Base-by-base conservation (phyloP, 1,284 basidiomycete genomes). In the Fomitopsis schrenkii region DNA sequence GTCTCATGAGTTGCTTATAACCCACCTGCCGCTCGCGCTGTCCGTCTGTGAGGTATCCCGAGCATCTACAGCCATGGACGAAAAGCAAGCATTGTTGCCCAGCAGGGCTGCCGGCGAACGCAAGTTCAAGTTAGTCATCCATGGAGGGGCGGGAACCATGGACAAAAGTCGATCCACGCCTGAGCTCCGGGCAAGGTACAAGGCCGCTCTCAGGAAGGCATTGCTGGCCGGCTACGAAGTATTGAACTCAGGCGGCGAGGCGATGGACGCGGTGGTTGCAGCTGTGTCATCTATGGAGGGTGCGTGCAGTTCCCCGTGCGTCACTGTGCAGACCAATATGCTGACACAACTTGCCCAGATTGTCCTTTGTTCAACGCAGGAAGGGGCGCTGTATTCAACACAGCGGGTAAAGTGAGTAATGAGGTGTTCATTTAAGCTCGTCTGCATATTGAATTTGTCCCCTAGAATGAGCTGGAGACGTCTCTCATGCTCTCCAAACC, bases 371-470 rank as follows among this genome's bases (percentile, higher is more conserved):
- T 94, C 76, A 94, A 94, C 67, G 76, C 87, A 5, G 90, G 83
- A 7, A 90, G 88, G 68, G 91, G 91, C 9, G 87, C 91, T 10
- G 91, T 93, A 4, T 93, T 92, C 77, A 93, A 93, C 67, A 76
- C 82, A 7, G 89, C 77, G 9, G 90, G 91, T 33, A 91, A 91
- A 79, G 89, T 90, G 61, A 62, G 70, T 54, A 40, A 40, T 10
- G 22, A 28, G 42, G 46, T 8, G 17, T 26, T 26, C 15, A 38
- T 12, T 17, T 5, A 5, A n/a, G n/a, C 7, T 6, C 40, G n/a
- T 15, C 30, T 17, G 10, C 42, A 8, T 41, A 38, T 9, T 17
- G n/a, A 33, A 19, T 12, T n/a, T 33, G 26, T 38, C 36, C 33
- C 10, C 9, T 66, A 91, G 88, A 91, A 88, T 66, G 93, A 94